phyloP scores from a whole-genome alignment of 768 basidiomycete species.

The Lactifluus piperatus region DNA sequence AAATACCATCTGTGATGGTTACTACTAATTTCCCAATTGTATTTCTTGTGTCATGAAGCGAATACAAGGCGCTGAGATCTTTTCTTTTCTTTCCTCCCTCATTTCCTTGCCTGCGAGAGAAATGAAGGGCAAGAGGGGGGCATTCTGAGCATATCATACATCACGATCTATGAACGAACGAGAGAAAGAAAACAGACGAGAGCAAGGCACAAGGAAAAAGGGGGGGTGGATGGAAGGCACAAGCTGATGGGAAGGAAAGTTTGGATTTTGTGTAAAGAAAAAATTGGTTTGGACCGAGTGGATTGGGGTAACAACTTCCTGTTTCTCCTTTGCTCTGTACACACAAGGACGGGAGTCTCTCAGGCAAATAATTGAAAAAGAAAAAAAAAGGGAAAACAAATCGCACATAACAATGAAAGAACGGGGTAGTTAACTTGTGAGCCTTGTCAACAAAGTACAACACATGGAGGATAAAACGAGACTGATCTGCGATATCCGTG shows the following conservation, averaged over 20 bases:
- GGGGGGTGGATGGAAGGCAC: background rate
- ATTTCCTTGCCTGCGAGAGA: background rate
- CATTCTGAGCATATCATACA: constrained; percentile 12
- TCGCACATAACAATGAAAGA: background rate
- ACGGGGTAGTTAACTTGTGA: background rate
- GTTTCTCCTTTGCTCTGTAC: constrained; percentile 2
- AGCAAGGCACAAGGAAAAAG: background rate
- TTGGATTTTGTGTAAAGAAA: background rate
- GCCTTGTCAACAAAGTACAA: constrained; percentile 10
- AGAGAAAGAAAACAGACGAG: constrained; percentile 6
- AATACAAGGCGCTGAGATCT: background rate
- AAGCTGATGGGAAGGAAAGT: background rate
- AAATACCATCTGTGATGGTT: no score
- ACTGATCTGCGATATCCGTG: constrained; percentile 1
- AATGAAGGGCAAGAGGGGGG: background rate
- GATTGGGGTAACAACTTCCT: background rate
- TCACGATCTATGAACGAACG: constrained; percentile 8
- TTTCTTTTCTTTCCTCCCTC: background rate
- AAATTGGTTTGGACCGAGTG: background rate
- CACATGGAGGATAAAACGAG: background rate
- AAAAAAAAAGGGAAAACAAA: background rate
- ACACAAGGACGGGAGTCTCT: background rate
- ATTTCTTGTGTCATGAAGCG: no score
- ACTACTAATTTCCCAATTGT: background rate
- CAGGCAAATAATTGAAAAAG: background rate